Evolutionary conservation across 2,329 filamentous ascomycete species (phyloP).

Genomic region (Ceratocystis albifundus): DNA sequence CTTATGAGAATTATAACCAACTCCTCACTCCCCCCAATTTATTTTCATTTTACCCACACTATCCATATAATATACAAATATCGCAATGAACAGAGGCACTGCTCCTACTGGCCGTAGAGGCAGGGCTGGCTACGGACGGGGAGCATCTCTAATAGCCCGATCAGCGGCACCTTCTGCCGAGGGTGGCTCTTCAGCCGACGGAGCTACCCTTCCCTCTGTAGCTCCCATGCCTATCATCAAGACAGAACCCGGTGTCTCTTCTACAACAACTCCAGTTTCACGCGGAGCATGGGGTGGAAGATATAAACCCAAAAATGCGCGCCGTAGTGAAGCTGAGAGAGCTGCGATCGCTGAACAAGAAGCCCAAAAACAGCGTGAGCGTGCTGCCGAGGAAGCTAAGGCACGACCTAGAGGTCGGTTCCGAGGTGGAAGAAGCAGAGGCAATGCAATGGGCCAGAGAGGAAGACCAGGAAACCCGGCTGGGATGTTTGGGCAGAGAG

Average conservation of each 20-base stretch:
- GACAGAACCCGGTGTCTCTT: constrained; percentile 9
- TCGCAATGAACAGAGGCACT: constrained; percentile 15
- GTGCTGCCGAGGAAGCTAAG: constrained; percentile 33
- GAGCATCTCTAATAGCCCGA: constrained; percentile 19
- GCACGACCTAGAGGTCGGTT: constrained; percentile 33
- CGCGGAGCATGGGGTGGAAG: constrained; percentile 30
- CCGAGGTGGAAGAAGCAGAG: constrained; percentile 35
- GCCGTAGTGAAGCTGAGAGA: constrained; percentile 41
- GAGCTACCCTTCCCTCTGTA: background rate
- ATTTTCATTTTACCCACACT: background rate
- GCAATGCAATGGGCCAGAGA: constrained; percentile 36
- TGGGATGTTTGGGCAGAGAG: constrained; percentile 25
- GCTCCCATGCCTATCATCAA: constrained; percentile 16
- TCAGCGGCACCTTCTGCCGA: constrained; percentile 7
- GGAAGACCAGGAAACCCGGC: constrained; percentile 30
- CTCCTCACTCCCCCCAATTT: no score
- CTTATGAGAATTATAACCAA: background rate
- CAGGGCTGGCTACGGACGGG: constrained; percentile 18
- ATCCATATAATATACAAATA: background rate
- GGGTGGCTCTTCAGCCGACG: background rate
- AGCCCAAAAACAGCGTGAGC: constrained; percentile 34
- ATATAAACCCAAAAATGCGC: constrained; percentile 39
- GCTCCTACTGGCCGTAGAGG: constrained; percentile 15
- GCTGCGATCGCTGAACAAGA: constrained; percentile 38
- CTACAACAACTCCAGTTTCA: constrained; percentile 1